Conservation (phyloP, 192 early-diverging fungal species). For the Coemansia sp. region DNA sequence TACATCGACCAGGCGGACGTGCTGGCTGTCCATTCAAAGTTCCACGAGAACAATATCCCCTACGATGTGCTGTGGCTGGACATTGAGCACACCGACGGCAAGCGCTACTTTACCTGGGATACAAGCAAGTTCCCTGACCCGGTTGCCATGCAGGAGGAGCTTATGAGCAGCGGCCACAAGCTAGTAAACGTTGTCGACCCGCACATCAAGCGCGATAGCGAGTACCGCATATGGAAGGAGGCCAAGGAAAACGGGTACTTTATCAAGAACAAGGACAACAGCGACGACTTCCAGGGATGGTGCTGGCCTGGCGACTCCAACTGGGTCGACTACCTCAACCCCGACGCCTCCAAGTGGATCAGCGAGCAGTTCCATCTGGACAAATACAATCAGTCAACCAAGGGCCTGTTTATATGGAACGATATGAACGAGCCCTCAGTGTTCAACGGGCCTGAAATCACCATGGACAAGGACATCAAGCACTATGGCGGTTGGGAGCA, state of each 20-base stretch:
- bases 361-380: conserved; percentile 68
- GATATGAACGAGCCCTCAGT: conserved; percentile 99
- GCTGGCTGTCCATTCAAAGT: conserved; percentile 71
- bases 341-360: conserved; percentile 76
- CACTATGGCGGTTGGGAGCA: conserved; percentile 89
- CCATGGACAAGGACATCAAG: conserved; percentile 89
- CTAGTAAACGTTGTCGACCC: conserved; percentile 97
- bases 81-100: conserved; percentile 99
- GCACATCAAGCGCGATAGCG: conserved; percentile 85
- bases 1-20: conserved; percentile 93
- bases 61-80: conserved; percentile 99
- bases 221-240: conserved; percentile 75
- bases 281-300: conserved; percentile 84
- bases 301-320: conserved; percentile 96
- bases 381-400: conserved; percentile 80
- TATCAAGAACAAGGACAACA: conserved; percentile 70
- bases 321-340: conserved; percentile 91
- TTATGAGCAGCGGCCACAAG: conserved; percentile 67
- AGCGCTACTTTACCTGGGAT: conserved; percentile 99
- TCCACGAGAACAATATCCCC: conserved; percentile 90
- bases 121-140: conserved; percentile 85
- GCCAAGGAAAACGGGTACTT: conserved; percentile 70
- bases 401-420: conserved; percentile 89
- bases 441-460: conserved; percentile 96
- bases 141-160: conserved; percentile 70